These are phyloP conservation scores for Brassica rapa DNA, from an alignment of 345 rosid genomes.

Conservation along the genomic window DNA sequence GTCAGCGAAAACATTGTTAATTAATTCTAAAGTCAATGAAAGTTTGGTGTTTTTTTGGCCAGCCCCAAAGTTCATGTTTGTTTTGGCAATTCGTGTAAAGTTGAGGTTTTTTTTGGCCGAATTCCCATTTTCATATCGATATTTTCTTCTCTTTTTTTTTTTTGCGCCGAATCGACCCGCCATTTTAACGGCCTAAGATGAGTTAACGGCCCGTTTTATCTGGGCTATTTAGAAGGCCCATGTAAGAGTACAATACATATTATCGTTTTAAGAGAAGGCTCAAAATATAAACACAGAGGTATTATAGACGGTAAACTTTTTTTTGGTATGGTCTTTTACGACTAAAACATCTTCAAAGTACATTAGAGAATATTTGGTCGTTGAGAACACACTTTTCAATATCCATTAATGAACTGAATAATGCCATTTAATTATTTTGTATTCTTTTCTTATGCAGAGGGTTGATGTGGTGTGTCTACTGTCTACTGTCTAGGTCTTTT, in stretches of 20 bases:
- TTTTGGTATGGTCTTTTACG: background rate
- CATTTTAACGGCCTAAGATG: background rate
- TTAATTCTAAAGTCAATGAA: too few relatives aligned
- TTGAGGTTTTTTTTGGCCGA: too few relatives aligned
- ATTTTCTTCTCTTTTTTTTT: background rate
- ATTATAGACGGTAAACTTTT: too few relatives aligned
- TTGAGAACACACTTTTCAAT: background rate
- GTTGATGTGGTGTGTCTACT: background rate
- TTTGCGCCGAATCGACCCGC: slow-evolving; percentile 26
- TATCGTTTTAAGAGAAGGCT: too few relatives aligned
- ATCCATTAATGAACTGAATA: background rate
- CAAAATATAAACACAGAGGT: too few relatives aligned
- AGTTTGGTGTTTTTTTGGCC: too few relatives aligned
- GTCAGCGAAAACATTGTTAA: too few relatives aligned
- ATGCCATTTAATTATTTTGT: too few relatives aligned
- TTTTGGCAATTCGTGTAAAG: too few relatives aligned
- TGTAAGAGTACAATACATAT: background rate
- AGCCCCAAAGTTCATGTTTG: too few relatives aligned
- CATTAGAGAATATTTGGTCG: background rate
- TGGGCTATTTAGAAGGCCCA: background rate
- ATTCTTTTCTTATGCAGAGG: background rate
- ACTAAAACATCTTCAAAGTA: background rate
- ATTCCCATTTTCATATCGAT: background rate
- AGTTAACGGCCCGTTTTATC: background rate
- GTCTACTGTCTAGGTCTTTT: background rate